Evolutionary conservation across 1,284 basidiomycete species (phyloP), one percentile per base, ranked within the genome.

Genomic region (Pulchroboletus neoregius): DNA sequence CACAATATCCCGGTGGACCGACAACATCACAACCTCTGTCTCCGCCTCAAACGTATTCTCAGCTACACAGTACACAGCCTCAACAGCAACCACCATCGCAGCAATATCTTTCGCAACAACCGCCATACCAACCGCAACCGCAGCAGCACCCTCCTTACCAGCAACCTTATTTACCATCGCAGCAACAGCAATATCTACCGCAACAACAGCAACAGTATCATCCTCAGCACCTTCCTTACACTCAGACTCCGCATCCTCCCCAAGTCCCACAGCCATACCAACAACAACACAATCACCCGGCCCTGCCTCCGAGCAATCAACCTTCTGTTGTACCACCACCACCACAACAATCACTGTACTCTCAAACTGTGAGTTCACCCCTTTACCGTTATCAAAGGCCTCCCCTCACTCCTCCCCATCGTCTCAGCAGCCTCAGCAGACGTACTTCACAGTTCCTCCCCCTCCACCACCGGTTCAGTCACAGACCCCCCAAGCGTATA

Each of bases 361-460:
- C 79, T 12, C 68, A 79, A 43, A 11, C 43, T 0, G 58, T 63
- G 15, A 49, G 62, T 38, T 31, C 24, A 27, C 26, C 15, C 10
- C 18, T 39, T 27, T 16, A 15, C 63, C 67, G n/a, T 65, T 62
- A 13, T 40, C 39, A 33, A 18, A 30, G 7, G 10, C 38, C 22
- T 34, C 7, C 2, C 2, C 44, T 59, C 26, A 61, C 18, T 36
- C 34, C 16, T 16, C 20, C 13, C 8, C 26, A 6, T 23, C 35
- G 26, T 23, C 38, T 37, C 46, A 43, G 30, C 48, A 48, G 10
- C 45, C 49, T 27, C 51, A 50, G n/a, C 58, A 63, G 27, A 16
- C 30, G 6, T 49, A 48, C 35, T 33, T 51, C 18, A 10, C 39
- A 15, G 36, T 28, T 18, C 47, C 55, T 13, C 51, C 56, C 3